A percentile compares a stretch with the other conserved stretches of the same genome.
Conservation (phyloP, 768 basidiomycete genomes). For the Trametopsis cervina region DNA sequence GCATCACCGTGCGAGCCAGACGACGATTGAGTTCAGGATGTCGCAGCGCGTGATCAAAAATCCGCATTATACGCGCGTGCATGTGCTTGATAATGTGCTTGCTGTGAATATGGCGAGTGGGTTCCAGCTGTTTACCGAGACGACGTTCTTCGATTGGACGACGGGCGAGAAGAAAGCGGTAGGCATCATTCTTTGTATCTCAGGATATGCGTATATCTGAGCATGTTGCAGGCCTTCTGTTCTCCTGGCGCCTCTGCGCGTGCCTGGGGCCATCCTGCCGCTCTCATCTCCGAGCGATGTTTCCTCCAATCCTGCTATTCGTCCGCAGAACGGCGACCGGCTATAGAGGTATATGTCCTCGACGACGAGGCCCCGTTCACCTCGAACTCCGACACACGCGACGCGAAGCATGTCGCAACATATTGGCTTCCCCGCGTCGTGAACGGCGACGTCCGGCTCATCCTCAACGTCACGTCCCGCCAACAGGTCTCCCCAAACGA, state of each 20-base stretch:
- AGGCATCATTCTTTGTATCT: background rate
- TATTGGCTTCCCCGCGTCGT: background rate
- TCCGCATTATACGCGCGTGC: slow-evolving; percentile 6
- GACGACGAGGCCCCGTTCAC: background rate
- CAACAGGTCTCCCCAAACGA: background rate
- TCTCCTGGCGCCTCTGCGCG: background rate
- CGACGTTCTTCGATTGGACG: slow-evolving; percentile 1
- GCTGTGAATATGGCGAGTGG: slow-evolving; percentile 1
- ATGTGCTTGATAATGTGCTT: background rate
- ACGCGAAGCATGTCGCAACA: background rate
- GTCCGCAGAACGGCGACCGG: background rate
- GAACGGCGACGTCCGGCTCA: background rate
- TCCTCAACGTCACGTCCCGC: background rate
- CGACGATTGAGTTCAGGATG: background rate
- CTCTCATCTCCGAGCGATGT: background rate
- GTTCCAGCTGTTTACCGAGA: background rate
- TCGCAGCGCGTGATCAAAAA: background rate
- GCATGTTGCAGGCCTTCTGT: slow-evolving; percentile 1
- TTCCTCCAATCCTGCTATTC: slow-evolving; percentile 4
- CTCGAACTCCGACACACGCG: background rate
- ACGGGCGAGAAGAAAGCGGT: slow-evolving; percentile 3
- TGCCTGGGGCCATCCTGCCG: slow-evolving; percentile 1
- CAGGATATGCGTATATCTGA: background rate
- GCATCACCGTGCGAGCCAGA: background rate
- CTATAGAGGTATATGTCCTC: background rate